A percentile compares a stretch with the other conserved stretches of the same genome.
These are phyloP conservation scores for Trypanosomatidae sp. DNA, from an alignment of 208 protist species.

Conservation along the genomic window DNA sequence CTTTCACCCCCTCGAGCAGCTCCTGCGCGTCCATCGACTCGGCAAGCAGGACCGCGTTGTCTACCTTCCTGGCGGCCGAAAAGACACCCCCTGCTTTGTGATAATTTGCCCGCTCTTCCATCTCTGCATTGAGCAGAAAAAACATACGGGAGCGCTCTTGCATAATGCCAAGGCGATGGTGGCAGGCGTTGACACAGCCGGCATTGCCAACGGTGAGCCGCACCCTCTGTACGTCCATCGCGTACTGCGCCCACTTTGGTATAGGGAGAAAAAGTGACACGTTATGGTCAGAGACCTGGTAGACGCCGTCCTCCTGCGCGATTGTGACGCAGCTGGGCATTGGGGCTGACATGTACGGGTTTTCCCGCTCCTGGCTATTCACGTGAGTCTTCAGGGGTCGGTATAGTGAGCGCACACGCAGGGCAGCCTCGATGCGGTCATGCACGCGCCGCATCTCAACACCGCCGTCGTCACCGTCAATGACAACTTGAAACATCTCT, in stretches of 20 bases:
- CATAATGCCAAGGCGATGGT: constrained; percentile 90
- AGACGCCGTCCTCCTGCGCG: constrained; percentile 60
- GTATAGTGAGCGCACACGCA: constrained; percentile 72
- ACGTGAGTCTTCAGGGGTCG: constrained; percentile 8
- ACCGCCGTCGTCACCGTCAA: constrained; percentile 90
- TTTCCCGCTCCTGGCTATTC: constrained; percentile 9
- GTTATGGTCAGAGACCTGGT: constrained; percentile 61
- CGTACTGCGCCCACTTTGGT: constrained; percentile 65
- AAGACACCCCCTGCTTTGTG: constrained; percentile 87
- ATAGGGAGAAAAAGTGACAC: constrained; percentile 32
- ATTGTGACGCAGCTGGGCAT: constrained; percentile 44
- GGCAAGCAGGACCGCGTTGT: constrained; percentile 74
- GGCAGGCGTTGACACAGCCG: constrained; percentile 72
- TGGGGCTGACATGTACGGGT: constrained; percentile 19
- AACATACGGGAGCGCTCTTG: constrained; percentile 93
- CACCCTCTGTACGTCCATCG: constrained; percentile 70
- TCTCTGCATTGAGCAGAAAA: constrained; percentile 87
- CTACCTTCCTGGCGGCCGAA: constrained; percentile 77
- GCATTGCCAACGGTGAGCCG: constrained; percentile 75
- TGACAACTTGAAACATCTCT: constrained; percentile 86
- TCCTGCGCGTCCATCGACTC: constrained; percentile 80
- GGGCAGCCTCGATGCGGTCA: constrained; percentile 74
- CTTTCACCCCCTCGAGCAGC: constrained; percentile 75
- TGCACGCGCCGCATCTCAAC: constrained; percentile 86
- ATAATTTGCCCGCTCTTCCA: constrained; percentile 79